Percentiles rank a stretch among this genome's conserved stretches.
These are phyloP conservation scores for Lithohypha guttulata DNA, from an alignment of 2,329 filamentous ascomycete genomes.

Conservation along the genomic window DNA sequence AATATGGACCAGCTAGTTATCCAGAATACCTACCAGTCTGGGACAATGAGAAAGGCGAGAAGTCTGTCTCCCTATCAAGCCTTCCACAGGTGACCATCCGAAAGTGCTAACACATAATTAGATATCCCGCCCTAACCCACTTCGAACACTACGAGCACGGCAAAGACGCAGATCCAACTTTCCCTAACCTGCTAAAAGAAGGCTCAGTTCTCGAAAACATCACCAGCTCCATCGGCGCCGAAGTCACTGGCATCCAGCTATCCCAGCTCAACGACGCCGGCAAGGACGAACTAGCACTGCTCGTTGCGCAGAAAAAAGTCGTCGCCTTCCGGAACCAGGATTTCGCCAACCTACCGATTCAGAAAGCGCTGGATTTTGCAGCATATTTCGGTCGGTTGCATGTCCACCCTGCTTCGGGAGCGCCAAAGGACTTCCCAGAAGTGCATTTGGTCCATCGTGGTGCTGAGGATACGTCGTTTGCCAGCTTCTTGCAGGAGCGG, in stretches of 20 bases:
- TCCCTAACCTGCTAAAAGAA: conserved; percentile 53
- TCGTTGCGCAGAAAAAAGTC: conserved; percentile 28
- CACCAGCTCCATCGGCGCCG: conserved; percentile 27
- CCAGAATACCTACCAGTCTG: conserved; percentile 64
- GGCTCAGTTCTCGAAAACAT: conserved; percentile 25
- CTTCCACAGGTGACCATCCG: not conserved
- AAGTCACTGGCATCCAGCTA: conserved; percentile 27
- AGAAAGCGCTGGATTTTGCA: conserved; percentile 37
- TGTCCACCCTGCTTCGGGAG: conserved; percentile 69
- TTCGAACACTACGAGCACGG: conserved; percentile 68
- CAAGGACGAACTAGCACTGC: conserved; percentile 27
- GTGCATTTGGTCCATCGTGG: conserved; percentile 69
- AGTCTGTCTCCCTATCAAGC: conserved; percentile 18
- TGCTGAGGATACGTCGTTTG: conserved; percentile 48
- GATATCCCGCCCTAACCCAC: conserved; percentile 53
- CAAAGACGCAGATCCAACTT: conserved; percentile 59
- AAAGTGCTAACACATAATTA: conserved; percentile 17
- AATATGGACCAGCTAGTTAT: conserved; percentile 50
- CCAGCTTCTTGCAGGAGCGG: conserved; percentile 54
- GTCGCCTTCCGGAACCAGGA: conserved; percentile 24
- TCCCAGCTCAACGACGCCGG: conserved; percentile 24
- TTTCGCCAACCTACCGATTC: conserved; percentile 30
- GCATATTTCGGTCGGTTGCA: conserved; percentile 68
- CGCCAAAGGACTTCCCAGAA: conserved; percentile 61
- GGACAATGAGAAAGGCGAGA: conserved; percentile 42